phyloP scores from a whole-genome alignment of 257 asterid genomes.

The Plantago elongata region DNA sequence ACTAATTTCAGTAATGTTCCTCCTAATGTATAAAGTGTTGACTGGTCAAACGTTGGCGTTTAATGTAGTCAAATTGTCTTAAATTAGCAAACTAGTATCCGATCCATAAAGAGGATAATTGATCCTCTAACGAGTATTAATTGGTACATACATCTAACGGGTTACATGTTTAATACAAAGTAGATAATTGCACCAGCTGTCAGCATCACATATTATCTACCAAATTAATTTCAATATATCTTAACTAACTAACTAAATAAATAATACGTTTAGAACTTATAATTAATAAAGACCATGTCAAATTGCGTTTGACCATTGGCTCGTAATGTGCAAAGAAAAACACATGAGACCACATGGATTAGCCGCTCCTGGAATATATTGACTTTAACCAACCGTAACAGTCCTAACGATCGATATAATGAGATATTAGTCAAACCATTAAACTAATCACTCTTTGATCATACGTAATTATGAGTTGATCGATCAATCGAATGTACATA shows the following conservation, averaged over 20 bases:
- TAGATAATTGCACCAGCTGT: constrained; percentile 11
- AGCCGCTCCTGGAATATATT: constrained; percentile 34
- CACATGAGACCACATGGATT: constrained; percentile 74
- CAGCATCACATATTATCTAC: constrained; percentile 8
- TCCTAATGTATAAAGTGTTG: too few relatives aligned
- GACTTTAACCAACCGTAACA: constrained; percentile 22
- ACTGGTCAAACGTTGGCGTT: neutral
- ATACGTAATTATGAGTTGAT: neutral
- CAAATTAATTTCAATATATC: neutral
- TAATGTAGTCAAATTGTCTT: neutral
- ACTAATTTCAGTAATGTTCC: too few relatives aligned
- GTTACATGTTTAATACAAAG: neutral
- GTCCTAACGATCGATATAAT: neutral
- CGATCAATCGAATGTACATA: neutral
- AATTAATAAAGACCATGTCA: constrained; percentile 19
- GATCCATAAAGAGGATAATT: neutral
- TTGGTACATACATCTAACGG: neutral
- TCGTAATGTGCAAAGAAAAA: constrained; percentile 20
- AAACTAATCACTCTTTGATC: neutral
- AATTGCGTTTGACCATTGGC: constrained; percentile 27
- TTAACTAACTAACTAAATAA: neutral
- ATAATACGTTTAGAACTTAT: neutral
- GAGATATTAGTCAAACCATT: constrained; percentile 41
- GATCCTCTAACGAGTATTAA: neutral
- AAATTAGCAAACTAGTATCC: neutral